Evolutionary conservation across 352 stramenopile species (phyloP).

Genomic region (Pythium sukuiense): DNA sequence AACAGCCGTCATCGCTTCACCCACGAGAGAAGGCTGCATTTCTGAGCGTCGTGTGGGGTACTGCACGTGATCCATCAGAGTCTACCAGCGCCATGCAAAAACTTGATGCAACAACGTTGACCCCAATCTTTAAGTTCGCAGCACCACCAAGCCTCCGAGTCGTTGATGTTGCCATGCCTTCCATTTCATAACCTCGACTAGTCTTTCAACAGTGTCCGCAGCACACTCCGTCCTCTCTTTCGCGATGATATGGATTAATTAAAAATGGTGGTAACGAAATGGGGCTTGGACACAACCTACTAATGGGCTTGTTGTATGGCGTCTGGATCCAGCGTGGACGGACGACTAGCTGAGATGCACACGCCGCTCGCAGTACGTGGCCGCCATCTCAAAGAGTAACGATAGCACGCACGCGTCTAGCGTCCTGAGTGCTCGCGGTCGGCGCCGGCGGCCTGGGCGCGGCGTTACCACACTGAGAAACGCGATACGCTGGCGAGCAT

Average conservation of each 20-base stretch:
- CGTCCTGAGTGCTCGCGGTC: background rate
- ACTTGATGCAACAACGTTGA: background rate
- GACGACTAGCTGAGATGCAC: background rate
- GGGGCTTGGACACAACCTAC: too few relatives aligned
- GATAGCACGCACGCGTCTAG: background rate
- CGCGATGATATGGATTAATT: slow-evolving; percentile 49
- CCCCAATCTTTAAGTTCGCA: slow-evolving; percentile 1
- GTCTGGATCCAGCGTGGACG: too few relatives aligned
- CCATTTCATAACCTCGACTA: background rate
- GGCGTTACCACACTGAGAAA: background rate
- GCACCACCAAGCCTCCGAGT: background rate
- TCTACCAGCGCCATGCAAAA: background rate
- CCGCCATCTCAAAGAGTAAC: background rate
- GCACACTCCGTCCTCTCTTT: slow-evolving; percentile 56
- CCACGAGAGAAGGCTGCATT: slow-evolving; percentile 1
- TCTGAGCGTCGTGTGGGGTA: slow-evolving; percentile 5
- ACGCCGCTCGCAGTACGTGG: background rate
- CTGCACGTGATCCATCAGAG: background rate
- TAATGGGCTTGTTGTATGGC: too few relatives aligned
- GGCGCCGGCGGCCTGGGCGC: background rate
- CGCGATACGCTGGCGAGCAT: background rate
- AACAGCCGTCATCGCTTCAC: background rate
- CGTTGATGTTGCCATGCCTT: too few relatives aligned
- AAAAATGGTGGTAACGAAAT: too few relatives aligned
- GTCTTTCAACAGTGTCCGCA: slow-evolving; percentile 26